Base-by-base conservation (phyloP, 345 rosid species). In the Trapa incisa region DNA sequence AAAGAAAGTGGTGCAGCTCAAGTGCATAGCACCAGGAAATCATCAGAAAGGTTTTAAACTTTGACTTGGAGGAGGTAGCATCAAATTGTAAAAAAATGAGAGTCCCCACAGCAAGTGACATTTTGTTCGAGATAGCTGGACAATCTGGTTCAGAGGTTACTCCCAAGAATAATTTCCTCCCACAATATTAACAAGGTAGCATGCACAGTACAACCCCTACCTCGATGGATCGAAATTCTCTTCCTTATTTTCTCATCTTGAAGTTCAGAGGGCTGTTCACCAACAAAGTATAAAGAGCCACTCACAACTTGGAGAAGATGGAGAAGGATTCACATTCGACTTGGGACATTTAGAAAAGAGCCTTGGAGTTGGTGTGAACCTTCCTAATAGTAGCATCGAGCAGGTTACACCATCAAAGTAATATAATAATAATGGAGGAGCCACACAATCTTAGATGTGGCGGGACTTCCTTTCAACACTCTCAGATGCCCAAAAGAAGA, bases 41-140 rank as follows among this genome's bases (percentile, higher is more conserved):
- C 88, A 69, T 81, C 91, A 73, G 80, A 71, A 87, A 81, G 70
- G 79, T 69, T 69, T 75, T 91, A 77, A 73, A 73, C 69, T 89
- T 89, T 73, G 86, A 83, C 67, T 67, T 70, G 72, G 90, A 83
- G 78, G 80, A 70, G 73, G 45, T 61, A 43, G 39, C 58, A 53
- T 61, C 50, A 64, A 36, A 37, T 53, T 69, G 67, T 70, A 78
- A 61, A 66, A 70, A 58, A 45, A 42, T 69, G 45, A 80, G 76
- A 70, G 43, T 65, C 36, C 38, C 65, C 62, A 71, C 62, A 39
- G 62, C 61, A 70, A 74, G 54, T 57, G 63, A 68, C 67, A 61
- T 56, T 37, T 70, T 61, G 68, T 37, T 47, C 69, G 75, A 70
- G 67, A 68, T 72, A 7, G 11, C 36, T 57, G 36, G 37, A 61